phyloP scores from a whole-genome alignment of 805 yeast species.

The Ogataea paraovalis region DNA sequence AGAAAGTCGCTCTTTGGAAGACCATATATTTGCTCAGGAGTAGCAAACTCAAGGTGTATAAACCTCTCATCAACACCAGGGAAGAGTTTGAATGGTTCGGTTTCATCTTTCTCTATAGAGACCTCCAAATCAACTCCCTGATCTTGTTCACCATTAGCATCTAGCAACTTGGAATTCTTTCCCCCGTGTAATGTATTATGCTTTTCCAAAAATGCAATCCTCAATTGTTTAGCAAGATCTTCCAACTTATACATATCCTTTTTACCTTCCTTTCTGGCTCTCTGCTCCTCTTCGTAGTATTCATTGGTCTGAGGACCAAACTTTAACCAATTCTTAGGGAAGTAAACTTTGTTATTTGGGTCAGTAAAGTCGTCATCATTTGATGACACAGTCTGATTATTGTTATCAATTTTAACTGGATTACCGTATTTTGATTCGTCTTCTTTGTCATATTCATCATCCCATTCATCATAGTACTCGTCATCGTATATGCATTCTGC shows the following conservation, averaged over 20 bases:
- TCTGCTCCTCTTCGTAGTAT: slow-evolving; percentile 17
- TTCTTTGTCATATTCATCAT: neutral
- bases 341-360: neutral
- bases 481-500: neutral
- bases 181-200: neutral
- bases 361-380: neutral
- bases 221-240: slow-evolving; percentile 4
- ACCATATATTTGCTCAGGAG: slow-evolving; percentile 15
- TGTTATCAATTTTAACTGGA: neutral
- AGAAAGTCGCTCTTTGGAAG: too few species aligned
- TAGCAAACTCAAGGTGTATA: slow-evolving; percentile 21
- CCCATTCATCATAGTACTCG: slow-evolving; percentile 1
- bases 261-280: slow-evolving; percentile 14
- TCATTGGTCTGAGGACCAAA: slow-evolving; percentile 1
- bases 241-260: slow-evolving; percentile 6
- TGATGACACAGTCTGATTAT: too few species aligned
- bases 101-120: neutral
- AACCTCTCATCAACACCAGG: slow-evolving; percentile 1
- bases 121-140: too few species aligned
- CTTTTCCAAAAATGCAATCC: slow-evolving; percentile 2
- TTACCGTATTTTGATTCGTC: neutral
- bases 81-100: neutral
- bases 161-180: neutral
- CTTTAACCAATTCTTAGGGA: neutral
- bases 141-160: neutral